These are phyloP conservation scores for Talaromyces nanjingensis DNA, from an alignment of 495 filamentous ascomycete genomes.

Conservation along the genomic window DNA sequence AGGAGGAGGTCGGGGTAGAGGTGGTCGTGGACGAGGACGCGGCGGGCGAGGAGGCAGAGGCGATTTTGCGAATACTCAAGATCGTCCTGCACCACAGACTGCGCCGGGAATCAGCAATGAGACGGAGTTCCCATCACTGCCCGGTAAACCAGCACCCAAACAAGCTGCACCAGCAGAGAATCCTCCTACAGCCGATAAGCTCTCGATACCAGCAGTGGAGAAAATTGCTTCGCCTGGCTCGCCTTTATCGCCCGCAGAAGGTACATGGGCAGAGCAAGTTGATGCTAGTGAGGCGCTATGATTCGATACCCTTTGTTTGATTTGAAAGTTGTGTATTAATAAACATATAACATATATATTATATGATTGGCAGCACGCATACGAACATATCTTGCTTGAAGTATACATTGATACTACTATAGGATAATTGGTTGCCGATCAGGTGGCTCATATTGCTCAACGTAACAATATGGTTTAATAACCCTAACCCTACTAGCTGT, in stretches of 20 bases:
- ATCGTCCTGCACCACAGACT: conserved; percentile 13
- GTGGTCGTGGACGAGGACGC: conserved; percentile 24
- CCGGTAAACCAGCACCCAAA: conserved; percentile 12
- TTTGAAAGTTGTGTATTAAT: background rate
- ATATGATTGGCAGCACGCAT: background rate
- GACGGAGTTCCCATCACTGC: conserved; percentile 38
- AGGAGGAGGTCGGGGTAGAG: conserved; percentile 15
- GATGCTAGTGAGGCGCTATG: conserved; percentile 10
- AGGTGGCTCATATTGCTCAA: too few relatives aligned
- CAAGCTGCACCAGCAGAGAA: background rate
- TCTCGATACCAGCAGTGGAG: background rate
- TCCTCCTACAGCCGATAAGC: background rate
- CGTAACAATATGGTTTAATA: background rate
- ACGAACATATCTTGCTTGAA: background rate
- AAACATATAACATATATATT: background rate
- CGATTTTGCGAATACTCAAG: conserved; percentile 10
- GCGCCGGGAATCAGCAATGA: conserved; percentile 25
- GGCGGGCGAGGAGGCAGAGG: conserved; percentile 27
- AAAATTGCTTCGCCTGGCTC: conserved; percentile 8
- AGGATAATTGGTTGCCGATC: background rate
- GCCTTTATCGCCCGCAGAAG: conserved; percentile 17
- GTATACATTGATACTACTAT: background rate
- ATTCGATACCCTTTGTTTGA: background rate
- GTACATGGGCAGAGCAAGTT: conserved; percentile 27
- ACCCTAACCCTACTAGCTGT: background rate